These are phyloP conservation scores for Craspedostauros australis DNA, from an alignment of 108 stramenopile genomes.

Conservation along the genomic window DNA sequence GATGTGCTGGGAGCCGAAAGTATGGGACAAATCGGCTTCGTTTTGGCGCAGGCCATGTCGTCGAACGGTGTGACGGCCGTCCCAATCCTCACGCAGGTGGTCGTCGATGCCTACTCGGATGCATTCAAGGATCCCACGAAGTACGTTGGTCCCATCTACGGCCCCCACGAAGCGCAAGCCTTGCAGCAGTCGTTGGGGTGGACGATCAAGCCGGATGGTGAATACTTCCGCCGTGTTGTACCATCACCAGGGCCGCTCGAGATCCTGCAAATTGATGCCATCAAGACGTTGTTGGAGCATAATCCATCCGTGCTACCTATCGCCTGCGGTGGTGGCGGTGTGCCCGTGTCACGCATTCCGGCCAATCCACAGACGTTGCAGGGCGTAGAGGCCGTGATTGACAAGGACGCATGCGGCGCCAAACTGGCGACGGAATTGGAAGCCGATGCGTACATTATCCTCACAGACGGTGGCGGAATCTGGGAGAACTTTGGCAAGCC, in stretches of 20 bases:
- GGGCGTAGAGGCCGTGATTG: conserved; percentile 81
- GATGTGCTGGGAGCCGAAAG: conserved; percentile 71
- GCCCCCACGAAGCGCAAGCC: conserved; percentile 74
- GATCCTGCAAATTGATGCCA: conserved; percentile 77
- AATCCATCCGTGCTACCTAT: conserved; percentile 48
- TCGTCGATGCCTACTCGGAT: conserved; percentile 57
- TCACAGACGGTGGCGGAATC: conserved; percentile 80
- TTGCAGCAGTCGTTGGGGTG: conserved; percentile 66
- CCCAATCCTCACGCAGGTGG: conserved; percentile 70
- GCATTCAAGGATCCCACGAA: conserved; percentile 73
- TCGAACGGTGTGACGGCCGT: conserved; percentile 46
- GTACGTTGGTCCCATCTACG: conserved; percentile 80
- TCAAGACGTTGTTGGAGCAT: conserved; percentile 48
- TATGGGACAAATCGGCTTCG: conserved; percentile 82
- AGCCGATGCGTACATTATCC: conserved; percentile 76
- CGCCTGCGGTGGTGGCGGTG: conserved; percentile 79
- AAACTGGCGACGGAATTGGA: conserved; percentile 61
- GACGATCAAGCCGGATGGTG: conserved; percentile 79
- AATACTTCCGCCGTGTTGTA: conserved; percentile 78
- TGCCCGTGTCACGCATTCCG: conserved; percentile 66
- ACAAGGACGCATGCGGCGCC: conserved; percentile 61
- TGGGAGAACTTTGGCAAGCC: conserved; percentile 83
- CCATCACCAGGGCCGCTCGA: conserved; percentile 70
- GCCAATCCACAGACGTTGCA: conserved; percentile 54
- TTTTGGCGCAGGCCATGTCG: conserved; percentile 64